A percentile compares a stretch with the other conserved stretches of the same genome.
Evolutionary conservation across 768 basidiomycete species (phyloP).

Genomic region (Tylopilus rubrobrunneus): DNA sequence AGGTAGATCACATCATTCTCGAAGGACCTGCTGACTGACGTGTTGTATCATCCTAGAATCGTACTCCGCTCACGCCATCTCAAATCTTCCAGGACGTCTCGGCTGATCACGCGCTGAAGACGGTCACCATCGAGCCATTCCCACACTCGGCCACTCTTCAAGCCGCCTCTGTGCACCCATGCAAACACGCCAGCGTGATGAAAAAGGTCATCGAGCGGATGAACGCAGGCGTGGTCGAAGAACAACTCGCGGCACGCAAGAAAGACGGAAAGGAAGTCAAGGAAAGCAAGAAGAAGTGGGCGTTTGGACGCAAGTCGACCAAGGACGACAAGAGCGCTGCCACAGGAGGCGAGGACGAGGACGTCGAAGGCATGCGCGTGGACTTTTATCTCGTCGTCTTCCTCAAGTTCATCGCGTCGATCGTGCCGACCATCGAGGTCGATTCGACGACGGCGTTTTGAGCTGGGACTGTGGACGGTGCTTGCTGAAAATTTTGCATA

Average conservation of each 20-base stretch:
- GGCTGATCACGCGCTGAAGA: conserved; percentile 96
- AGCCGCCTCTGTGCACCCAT: conserved; percentile 94
- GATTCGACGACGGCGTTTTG: conserved; percentile 82
- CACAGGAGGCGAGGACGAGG: conserved; percentile 37
- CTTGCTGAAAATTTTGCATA: conserved; percentile 6
- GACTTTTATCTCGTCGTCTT: conserved; percentile 98
- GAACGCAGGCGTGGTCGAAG: conserved; percentile 83
- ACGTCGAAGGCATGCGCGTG: conserved; percentile 90
- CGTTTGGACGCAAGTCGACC: conserved; percentile 67
- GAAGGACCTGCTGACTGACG: conserved; percentile 1
- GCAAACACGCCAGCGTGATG: conserved; percentile 99
- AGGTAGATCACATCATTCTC: conserved; percentile 47
- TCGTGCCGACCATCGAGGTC: conserved; percentile 98
- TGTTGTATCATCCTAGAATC: conserved; percentile 51
- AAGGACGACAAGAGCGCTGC: conserved; percentile 47
- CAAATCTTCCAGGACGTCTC: conserved; percentile 98
- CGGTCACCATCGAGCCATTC: conserved; percentile 97
- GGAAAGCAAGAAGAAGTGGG: conserved; percentile 76
- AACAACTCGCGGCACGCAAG: conserved; percentile 71
- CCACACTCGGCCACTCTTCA: conserved; percentile 86
- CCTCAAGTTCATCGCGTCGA: conserved; percentile 98
- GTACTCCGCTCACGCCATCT: conserved; percentile 78
- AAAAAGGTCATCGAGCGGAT: conserved; percentile 99
- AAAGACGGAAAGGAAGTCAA: conserved; percentile 44
- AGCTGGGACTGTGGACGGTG: conserved; percentile 7